These are phyloP conservation scores for Solanum corneliomulleri DNA, from an alignment of 257 asterid genomes.

Conservation along the genomic window DNA sequence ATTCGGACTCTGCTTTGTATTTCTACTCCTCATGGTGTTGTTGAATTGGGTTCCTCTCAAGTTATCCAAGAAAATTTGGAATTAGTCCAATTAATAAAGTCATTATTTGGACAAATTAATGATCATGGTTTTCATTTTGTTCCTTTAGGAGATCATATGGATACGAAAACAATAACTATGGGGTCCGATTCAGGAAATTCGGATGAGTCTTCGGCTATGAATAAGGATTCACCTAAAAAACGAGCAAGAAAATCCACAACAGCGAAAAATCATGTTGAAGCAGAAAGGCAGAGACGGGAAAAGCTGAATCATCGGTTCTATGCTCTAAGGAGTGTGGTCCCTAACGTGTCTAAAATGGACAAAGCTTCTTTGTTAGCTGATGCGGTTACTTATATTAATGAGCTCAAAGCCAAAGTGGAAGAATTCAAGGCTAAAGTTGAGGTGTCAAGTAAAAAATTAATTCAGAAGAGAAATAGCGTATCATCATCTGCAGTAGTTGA, in stretches of 20 bases:
- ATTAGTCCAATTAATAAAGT: conserved; percentile 4
- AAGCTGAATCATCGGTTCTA: conserved; percentile 34
- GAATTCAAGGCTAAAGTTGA: background rate
- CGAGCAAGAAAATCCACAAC: background rate
- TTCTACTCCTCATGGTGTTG: conserved; percentile 17
- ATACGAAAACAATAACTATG: too few species aligned
- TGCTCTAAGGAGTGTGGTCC: conserved; percentile 34
- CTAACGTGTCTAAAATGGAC: conserved; percentile 37
- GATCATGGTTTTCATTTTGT: background rate
- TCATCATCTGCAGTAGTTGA: background rate
- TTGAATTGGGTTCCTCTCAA: conserved; percentile 27
- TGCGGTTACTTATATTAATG: conserved; percentile 28
- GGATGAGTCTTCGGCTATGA: background rate
- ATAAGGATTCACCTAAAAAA: background rate
- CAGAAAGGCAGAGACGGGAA: conserved; percentile 34
- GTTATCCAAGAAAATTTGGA: conserved; percentile 10
- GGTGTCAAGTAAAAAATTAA: background rate
- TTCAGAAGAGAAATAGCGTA: background rate
- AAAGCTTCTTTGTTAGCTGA: conserved; percentile 32
- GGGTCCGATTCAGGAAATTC: background rate
- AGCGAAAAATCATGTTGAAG: conserved; percentile 21
- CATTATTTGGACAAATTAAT: background rate
- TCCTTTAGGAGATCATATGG: background rate
- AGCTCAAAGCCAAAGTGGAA: conserved; percentile 17
- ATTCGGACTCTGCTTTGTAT: conserved; percentile 17